These are phyloP conservation scores for Blastobotrys aristatus DNA, from an alignment of 1,139 yeast genomes.

Conservation along the genomic window DNA sequence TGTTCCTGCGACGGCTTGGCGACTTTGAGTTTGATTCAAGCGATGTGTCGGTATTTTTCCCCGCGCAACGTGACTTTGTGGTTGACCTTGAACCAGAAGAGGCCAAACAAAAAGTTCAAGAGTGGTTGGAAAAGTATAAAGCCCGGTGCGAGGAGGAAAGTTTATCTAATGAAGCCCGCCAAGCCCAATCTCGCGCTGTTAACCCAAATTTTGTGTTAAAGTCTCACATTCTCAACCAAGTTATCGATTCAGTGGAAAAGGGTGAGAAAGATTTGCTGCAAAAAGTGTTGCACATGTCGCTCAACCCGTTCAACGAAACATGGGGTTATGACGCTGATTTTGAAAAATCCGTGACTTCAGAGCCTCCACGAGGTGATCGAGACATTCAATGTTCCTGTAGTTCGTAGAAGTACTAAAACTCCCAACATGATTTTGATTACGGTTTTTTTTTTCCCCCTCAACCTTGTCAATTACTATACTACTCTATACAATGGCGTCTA, in stretches of 20 bases:
- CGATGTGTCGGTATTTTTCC: slow-evolving; percentile 37
- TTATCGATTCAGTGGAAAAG: slow-evolving; percentile 41
- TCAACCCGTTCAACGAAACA: slow-evolving; percentile 35
- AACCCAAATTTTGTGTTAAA: slow-evolving; percentile 84
- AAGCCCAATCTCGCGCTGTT: slow-evolving; percentile 39
- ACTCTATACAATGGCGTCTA: slow-evolving; percentile 11
- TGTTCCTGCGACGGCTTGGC: slow-evolving; percentile 66
- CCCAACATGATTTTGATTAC: neutral
- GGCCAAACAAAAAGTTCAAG: slow-evolving; percentile 29
- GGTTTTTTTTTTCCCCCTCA: neutral
- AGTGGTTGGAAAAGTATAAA: slow-evolving; percentile 40
- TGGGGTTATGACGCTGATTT: slow-evolving; percentile 31
- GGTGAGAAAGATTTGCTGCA: slow-evolving; percentile 30
- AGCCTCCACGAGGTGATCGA: slow-evolving; percentile 26
- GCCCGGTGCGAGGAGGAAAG: slow-evolving; percentile 40
- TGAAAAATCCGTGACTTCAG: slow-evolving; percentile 27
- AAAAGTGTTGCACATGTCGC: slow-evolving; percentile 34
- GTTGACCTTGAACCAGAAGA: slow-evolving; percentile 32
- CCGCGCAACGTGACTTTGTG: slow-evolving; percentile 30
- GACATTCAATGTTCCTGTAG: slow-evolving; percentile 32
- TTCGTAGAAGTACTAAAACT: slow-evolving; percentile 16
- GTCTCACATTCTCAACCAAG: slow-evolving; percentile 84
- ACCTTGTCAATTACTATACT: neutral
- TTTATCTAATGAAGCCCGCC: slow-evolving; percentile 37
- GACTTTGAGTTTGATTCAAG: slow-evolving; percentile 32